Evolutionary conservation across 2,329 filamentous ascomycete species (phyloP), one percentile per base, ranked within the genome.

Genomic region (Colletotrichum orbiculare): DNA sequence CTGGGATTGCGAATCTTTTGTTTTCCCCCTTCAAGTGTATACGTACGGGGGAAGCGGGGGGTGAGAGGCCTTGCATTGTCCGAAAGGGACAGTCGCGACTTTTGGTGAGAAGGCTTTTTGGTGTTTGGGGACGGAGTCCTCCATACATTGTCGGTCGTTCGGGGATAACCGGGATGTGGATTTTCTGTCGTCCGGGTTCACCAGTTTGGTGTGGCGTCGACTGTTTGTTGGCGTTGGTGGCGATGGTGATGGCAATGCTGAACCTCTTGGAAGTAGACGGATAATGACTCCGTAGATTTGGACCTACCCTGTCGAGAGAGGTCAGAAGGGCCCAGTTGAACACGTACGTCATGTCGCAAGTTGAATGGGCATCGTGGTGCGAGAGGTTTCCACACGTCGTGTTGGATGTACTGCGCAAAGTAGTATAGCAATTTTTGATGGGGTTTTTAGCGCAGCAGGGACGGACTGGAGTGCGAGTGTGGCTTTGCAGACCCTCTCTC

Each of bases 301-400:
- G 38, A 10, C 38, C 6, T 41, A 10, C 13, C 9, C 38, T 41
- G 38, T 9, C 38, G 25, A 25, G 25, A 25, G 25, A 25, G 3
- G 25, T 25, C 25, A 25, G 25, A 25, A 25, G 9, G 34, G 8
- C 50, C 25, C 8, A 53, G 33, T 25, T 54, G 61, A 37, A 55
- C 34, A 50, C 49, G 61, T 47, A 55, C 45, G 42, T 54, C 45
- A 64, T n/a, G 61, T 61, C 38, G 50, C 56, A 60, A 49, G 56
- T 64, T 60, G 45, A 63, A 25, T 25, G 25, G 25, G 25, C 25
- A 25, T 25, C 4, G 25, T 25, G 25, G 25, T 25, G 42, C 60
- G 34, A 34, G 45, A 45, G 33, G 46, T 46, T 57, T n/a, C 60
- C 54, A 46, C 41, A 9, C 17, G 5, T 45, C 10, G 15, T 13